Evolutionary conservation across 306 rosid genomes (phyloP).

Genomic region (Amphicarpaea edgeworthii): DNA sequence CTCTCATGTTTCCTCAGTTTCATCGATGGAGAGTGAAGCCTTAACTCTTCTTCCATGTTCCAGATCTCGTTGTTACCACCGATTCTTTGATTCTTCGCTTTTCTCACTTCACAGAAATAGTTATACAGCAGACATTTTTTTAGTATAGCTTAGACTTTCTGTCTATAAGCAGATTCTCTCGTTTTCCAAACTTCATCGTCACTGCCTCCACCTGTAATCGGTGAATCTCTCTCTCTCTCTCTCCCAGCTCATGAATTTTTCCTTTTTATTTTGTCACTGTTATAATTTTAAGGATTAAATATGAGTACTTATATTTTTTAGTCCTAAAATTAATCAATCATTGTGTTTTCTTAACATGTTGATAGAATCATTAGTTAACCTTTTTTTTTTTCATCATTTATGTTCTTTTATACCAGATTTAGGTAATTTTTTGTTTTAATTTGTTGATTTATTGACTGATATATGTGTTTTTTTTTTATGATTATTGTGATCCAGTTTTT

Average conservation of each 20-base stretch:
- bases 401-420: neutral
- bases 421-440: neutral
- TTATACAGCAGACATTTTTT: too few species aligned
- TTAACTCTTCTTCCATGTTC: constrained; percentile 28
- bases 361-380: too few species aligned
- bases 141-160: too few species aligned
- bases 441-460: neutral
- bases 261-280: neutral
- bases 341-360: neutral
- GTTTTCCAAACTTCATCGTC: constrained; percentile 10
- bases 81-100: constrained; percentile 40
- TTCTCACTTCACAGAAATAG: neutral
- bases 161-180: constrained; percentile 11
- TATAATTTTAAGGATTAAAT: neutral
- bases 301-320: too few species aligned
- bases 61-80: constrained; percentile 39
- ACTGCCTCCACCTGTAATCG: constrained; percentile 21
- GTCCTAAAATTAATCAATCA: too few species aligned
- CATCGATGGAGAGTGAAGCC: constrained; percentile 66
- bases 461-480: neutral
- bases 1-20: constrained; percentile 50
- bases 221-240: constrained; percentile 44
- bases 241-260: neutral
- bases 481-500: constrained; percentile 40
- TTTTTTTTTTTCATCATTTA: neutral